These are phyloP conservation scores for Anthoceros angustus DNA, from an alignment of 225 moss, liverwort and hornwort genomes.

Conservation along the genomic window DNA sequence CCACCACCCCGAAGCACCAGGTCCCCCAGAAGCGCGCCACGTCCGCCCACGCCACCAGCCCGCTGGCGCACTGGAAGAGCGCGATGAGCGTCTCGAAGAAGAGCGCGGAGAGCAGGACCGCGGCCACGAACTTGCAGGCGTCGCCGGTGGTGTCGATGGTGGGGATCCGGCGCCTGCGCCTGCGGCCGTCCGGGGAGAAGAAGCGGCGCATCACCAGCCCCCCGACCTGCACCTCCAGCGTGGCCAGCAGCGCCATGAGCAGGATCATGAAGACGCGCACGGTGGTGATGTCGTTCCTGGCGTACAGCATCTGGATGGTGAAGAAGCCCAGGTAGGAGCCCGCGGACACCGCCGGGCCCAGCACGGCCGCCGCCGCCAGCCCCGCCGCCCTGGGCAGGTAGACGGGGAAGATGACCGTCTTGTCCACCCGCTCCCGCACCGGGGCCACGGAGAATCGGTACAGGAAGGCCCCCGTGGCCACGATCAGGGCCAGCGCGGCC, in stretches of 20 bases:
- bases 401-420: slow-evolving; percentile 50
- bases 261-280: slow-evolving; percentile 17
- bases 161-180: slow-evolving; percentile 26
- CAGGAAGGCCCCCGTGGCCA: slow-evolving; percentile 16
- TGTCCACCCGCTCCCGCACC: slow-evolving; percentile 13
- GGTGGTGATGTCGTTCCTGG: slow-evolving; percentile 17
- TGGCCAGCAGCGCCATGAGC: slow-evolving; percentile 22
- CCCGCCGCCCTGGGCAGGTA: slow-evolving; percentile 34
- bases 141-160: slow-evolving; percentile 48
- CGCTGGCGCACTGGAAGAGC: slow-evolving; percentile 21
- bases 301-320: slow-evolving; percentile 20
- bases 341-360: slow-evolving; percentile 35
- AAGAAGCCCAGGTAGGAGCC: slow-evolving; percentile 38
- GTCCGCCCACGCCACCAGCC: slow-evolving; percentile 30
- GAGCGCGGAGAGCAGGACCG: slow-evolving; percentile 24
- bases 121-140: slow-evolving; percentile 25
- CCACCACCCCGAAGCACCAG: slow-evolving; percentile 49
- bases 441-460: slow-evolving; percentile 21
- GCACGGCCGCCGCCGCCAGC: slow-evolving; percentile 42
- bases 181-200: slow-evolving; percentile 9
- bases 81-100: slow-evolving; percentile 27
- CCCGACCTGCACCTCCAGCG: slow-evolving; percentile 23
- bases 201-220: slow-evolving; percentile 35
- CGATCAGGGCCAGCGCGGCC: slow-evolving; percentile 6
- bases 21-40: slow-evolving; percentile 61